Evolutionary conservation across 306 rosid genomes (phyloP).

Genomic region (Lathyrus sativus): DNA sequence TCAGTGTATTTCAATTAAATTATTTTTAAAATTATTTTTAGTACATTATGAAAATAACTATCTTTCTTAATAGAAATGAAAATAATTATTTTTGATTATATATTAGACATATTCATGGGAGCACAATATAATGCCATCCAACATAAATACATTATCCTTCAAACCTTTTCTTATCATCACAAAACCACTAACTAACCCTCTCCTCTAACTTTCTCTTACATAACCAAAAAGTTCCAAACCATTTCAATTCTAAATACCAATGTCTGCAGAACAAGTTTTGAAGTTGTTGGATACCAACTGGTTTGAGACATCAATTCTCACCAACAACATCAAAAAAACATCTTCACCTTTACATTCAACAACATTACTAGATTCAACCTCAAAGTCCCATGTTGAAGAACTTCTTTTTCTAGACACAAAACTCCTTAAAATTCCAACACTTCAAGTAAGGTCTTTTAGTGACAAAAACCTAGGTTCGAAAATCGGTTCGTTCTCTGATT

Average conservation of each 20-base stretch:
- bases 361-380: constrained; percentile 18
- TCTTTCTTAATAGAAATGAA: too few relatives aligned
- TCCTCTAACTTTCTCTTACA: neutral
- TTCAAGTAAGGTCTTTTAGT: constrained; percentile 54
- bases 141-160: constrained; percentile 4
- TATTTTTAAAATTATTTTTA: too few relatives aligned
- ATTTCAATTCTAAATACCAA: constrained; percentile 30
- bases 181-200: neutral
- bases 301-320: constrained; percentile 51
- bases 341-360: constrained; percentile 25
- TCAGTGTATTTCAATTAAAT: too few relatives aligned
- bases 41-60: too few relatives aligned
- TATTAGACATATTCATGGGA: neutral
- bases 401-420: constrained; percentile 26
- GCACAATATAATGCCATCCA: constrained; percentile 24
- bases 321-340: constrained; percentile 40
- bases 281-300: constrained; percentile 59
- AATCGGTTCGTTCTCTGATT: constrained; percentile 35
- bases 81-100: neutral
- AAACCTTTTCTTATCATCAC: neutral
- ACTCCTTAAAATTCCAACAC: constrained; percentile 33
- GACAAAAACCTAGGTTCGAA: constrained; percentile 42
- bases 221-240: neutral
- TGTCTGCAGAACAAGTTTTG: constrained; percentile 63
- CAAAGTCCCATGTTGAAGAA: neutral